These are phyloP conservation scores for Trichomonascaceae sp. DNA, from an alignment of 1,139 yeast species.

Conservation along the genomic window DNA sequence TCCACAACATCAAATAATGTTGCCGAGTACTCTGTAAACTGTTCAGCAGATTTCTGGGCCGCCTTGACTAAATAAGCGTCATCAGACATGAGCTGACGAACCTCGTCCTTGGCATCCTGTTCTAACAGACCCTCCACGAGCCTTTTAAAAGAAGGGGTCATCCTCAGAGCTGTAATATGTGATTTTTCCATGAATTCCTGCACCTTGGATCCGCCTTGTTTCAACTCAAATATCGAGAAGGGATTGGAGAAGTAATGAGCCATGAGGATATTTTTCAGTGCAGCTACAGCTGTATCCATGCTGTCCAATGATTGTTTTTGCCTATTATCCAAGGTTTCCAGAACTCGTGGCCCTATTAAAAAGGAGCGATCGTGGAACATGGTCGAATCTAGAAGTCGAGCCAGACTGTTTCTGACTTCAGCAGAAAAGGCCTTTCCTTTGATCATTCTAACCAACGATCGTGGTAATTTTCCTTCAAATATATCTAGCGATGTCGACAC, in stretches of 20 bases:
- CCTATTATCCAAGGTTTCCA: conserved; percentile 21
- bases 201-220: conserved; percentile 34
- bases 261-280: conserved; percentile 60
- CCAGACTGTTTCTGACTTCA: conserved; percentile 19
- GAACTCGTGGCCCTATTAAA: conserved; percentile 27
- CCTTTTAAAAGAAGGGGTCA: conserved; percentile 43
- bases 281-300: conserved; percentile 47
- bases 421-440: conserved; percentile 25
- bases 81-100: conserved; percentile 2
- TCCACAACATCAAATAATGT: conserved; percentile 12
- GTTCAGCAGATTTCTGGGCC: conserved; percentile 7
- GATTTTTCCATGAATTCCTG: conserved; percentile 25
- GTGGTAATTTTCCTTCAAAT: conserved; percentile 39
- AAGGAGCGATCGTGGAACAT: conserved; percentile 17
- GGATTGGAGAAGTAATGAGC: conserved; percentile 68
- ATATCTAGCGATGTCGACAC: conserved; percentile 46
- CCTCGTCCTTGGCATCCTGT: conserved; percentile 8
- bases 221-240: conserved; percentile 39
- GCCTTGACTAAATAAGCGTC: neutral
- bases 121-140: conserved; percentile 28
- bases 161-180: conserved; percentile 37
- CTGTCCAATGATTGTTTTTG: conserved; percentile 30
- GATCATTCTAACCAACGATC: conserved; percentile 25
- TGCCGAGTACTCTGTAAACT: conserved; percentile 13
- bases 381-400: conserved; percentile 19